Base-by-base conservation (phyloP, 768 basidiomycete species). In the Trametes villosa region DNA sequence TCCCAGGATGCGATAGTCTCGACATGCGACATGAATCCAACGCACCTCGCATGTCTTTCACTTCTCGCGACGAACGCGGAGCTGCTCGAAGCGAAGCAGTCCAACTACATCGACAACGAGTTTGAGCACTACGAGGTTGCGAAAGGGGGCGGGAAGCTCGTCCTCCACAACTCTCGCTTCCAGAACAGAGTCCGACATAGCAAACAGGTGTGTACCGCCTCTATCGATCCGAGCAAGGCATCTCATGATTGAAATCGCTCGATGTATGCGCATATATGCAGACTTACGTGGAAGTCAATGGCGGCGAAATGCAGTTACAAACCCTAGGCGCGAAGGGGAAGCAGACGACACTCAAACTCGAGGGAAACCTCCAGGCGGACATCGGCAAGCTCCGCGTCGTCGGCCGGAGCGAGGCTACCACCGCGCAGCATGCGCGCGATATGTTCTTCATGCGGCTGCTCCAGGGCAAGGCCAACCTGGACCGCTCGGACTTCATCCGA, bases 351-450 rank as follows among this genome's bases (percentile, higher is more conserved):
- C 71, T 81, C 31, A 57, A 63, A 30, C 48, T 58, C 15, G 31
- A 60, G 9, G 64, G 63, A 7, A 44, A 52, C 22, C 61, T 68
- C 34, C 64, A 64, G 1, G 71, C 68, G 6, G 64, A 64, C 6
- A 45, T 79, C 9, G 48, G 60, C 31, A 67, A 60, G 26, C 70
- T 82, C 18, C 74, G 71, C 12, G 75, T 81, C 20, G 57, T 78
- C 17, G 83, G 83, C 0, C 70, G 75, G 17, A 78, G 77, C 50
- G 75, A 78, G 26, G 63, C 69, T 2, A 78, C 79, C 0, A 72
- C 67, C 45, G 62, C 79, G 0, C 81, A 82, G 60, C 71, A 69
- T 34, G 75, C 76, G 3, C 72, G 75, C 7, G 75, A 78, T 15
- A 65, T 71, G 36, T 72, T 80, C 24, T 56, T 82, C 40, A 71